Evolutionary conservation across 1,284 basidiomycete species (phyloP), one percentile per base, ranked within the genome.

Genomic region (Ustilago bromivora): DNA sequence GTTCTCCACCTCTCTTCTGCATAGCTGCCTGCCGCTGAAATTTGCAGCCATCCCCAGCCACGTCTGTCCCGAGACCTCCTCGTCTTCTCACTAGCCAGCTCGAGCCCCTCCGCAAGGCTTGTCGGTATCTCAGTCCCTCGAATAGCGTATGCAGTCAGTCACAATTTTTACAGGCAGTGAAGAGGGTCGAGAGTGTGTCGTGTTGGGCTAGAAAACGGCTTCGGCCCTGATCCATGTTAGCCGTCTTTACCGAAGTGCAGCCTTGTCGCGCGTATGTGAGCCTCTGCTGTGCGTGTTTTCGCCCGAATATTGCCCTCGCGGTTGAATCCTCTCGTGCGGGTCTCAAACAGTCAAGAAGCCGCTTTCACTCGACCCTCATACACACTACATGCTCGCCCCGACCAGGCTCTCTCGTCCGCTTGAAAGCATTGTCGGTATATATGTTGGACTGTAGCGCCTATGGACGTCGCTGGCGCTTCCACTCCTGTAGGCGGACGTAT

Each of bases 201-300:
- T 31, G 57, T 59, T 46, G 47, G 57, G 19, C 57, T 51, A 51
- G 46, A 51, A 59, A 23, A 32, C 10, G 19, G 28, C 35, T 35
- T 10, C 49, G 41, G 23, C n/a, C 49, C 47, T 35, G 41, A 34
- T 17, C 11, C 23, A 23, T 41, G n/a, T 34, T 28, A 47, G 57
- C 68, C 68, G 68, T 65, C 58, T 61, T 71, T 65, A 60, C 68
- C 68, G 68, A 65, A 43, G 28, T 17, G 41, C 19, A 4, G 17
- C 1, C 46, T 34, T 64, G 67, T 70, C 67, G 67, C 57, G 61
- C 67, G 67, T 51, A 13, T 51, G 49, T 51, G 49, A 49, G 46
- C 13, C 11, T 28, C 28, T 11, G 13, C 11, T 51, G 13, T 8
- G 8, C 17, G 4, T 28, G 19, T 10, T 70, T 47, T 57, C 68